Evolutionary conservation across 2,329 filamentous ascomycete species (phyloP), one percentile per base, ranked within the genome.

Genomic region (Curvularia spicifera): DNA sequence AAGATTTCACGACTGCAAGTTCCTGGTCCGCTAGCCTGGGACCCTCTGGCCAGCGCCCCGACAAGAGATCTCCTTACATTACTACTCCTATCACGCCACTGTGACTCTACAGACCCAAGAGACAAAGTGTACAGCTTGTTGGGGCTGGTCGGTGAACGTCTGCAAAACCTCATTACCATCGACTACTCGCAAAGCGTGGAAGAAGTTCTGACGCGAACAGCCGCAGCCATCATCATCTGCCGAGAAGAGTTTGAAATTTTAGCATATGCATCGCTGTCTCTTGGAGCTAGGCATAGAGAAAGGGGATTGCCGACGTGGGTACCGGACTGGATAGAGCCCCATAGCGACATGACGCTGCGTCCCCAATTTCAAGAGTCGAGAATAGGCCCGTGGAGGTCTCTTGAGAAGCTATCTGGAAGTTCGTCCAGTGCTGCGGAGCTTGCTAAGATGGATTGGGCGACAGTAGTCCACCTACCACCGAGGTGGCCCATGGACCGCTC

Each of bases 181-280:
- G 60, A 63, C 37, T 63, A 63, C 43, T 55, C 60, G 2, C 57
- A 60, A 26, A 63, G 46, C n/a, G 37, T 63, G 3, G 51, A 63
- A 6, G 60, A 60, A 3, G 57, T 63, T 2, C 24, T 63, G 33
- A 57, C 54, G n/a, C 53, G 39, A 22, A 46, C 60, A 4, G 53
- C 53, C 5, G 53, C 46, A n/a, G 60, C 60, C 9, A 63, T 63
- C 29, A 51, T 63, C 39, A 46, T 55, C n/a, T 60, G 39, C n/a
- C 54, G 51, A 18, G 53, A 57, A 35, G 57, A 60, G 12, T 51
- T 63, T 37, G 60, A 63, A 2, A 35, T 63, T 26, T 22, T 63
- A 26, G 44, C 57, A 22, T 57, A 63, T 24, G 60, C 60, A 9
- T 52, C 53, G 13, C 31, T 42, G 22, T 56, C 57, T 15, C 57